Base-by-base conservation (phyloP, 2,329 filamentous ascomycete genomes). In the Meredithiella fracta region DNA sequence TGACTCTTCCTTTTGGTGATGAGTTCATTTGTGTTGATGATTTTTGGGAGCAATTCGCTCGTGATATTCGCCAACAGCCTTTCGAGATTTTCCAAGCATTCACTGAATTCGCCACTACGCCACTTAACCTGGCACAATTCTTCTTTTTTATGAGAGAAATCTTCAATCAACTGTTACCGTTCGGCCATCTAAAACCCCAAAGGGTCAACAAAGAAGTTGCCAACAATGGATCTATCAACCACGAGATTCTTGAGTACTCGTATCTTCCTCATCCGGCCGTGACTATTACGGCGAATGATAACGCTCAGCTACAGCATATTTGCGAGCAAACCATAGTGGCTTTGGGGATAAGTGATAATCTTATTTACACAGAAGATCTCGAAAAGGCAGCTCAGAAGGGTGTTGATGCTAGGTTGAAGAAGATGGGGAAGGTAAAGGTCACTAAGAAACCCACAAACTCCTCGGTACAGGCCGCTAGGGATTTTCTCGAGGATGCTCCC, bases 261-360 rank as follows among this genome's bases (percentile, higher is more conserved):
- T 90, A 80, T 65, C 73, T 88, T 1, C 78, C 78, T 0, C 80
- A 76, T 60, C 72, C 82, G 0, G 83, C 86, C 1, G 81, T 78
- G 58, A 79, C 75, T 0, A 70, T 75, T 14, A 73, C 72, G 5
- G 66, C 76, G 0, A 74, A 78, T 20, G 84, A 88, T 60, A 90
- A 92, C 62, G 81, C 82, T 26, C 85, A 85, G 65, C 72, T 90
- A 38, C 82, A 82, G 1, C 67, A 90, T 8, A 66, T 85, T 29
- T 69, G 88, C 0, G 86, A 91, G 67, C 57, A 58, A 34, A 42
- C 50, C 11, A 47, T 58, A 2, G 52, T 58, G n/a, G 53, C 53
- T 5, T 51, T 56, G 2, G 53, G 50, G 14, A 14, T 52, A 3
- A 51, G 37, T 7, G 20, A 14, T 14, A 25, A 20, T 1, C 25